A percentile compares a stretch with the other conserved stretches of the same genome.
Evolutionary conservation across 1,284 basidiomycete genomes (phyloP).

Genomic region (Cryptococcus wingfieldii): DNA sequence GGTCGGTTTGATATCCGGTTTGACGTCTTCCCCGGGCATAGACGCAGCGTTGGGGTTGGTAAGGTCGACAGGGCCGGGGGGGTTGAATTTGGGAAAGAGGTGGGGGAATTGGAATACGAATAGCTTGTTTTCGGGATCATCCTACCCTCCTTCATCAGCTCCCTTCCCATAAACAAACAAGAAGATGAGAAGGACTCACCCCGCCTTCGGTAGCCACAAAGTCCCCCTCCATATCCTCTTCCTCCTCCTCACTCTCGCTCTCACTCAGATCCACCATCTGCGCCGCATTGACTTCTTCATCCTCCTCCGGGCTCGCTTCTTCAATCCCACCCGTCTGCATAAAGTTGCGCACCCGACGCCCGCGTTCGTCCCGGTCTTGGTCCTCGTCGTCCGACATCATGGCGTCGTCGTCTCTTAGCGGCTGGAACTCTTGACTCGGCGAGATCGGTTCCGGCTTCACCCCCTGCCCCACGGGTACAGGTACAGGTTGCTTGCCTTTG

Average conservation of each 20-base stretch:
- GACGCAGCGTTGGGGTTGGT: slow-evolving; percentile 21
- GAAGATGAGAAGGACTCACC: slow-evolving; percentile 22
- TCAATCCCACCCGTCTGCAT: slow-evolving; percentile 54
- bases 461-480: neutral
- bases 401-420: slow-evolving; percentile 32
- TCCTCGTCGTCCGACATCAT: slow-evolving; percentile 36
- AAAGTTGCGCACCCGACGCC: slow-evolving; percentile 28
- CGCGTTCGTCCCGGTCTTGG: slow-evolving; percentile 39
- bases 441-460: slow-evolving; percentile 45
- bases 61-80: slow-evolving; percentile 20
- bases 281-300: slow-evolving; percentile 55
- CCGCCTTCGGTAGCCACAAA: slow-evolving; percentile 55
- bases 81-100: slow-evolving; percentile 74
- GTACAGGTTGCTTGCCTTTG: neutral
- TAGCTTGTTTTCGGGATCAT: slow-evolving; percentile 60
- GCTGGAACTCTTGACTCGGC: slow-evolving; percentile 22
- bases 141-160: slow-evolving; percentile 16
- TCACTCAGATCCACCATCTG: slow-evolving; percentile 77
- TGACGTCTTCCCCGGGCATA: slow-evolving; percentile 12
- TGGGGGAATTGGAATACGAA: slow-evolving; percentile 91
- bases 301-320: slow-evolving; percentile 43
- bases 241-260: slow-evolving; percentile 77
- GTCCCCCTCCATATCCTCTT: slow-evolving; percentile 78
- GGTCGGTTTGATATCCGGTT: slow-evolving; percentile 34
- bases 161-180: slow-evolving; percentile 11